Base-by-base conservation (phyloP, 2,329 filamentous ascomycete species). In the Trichoderma sp. region DNA sequence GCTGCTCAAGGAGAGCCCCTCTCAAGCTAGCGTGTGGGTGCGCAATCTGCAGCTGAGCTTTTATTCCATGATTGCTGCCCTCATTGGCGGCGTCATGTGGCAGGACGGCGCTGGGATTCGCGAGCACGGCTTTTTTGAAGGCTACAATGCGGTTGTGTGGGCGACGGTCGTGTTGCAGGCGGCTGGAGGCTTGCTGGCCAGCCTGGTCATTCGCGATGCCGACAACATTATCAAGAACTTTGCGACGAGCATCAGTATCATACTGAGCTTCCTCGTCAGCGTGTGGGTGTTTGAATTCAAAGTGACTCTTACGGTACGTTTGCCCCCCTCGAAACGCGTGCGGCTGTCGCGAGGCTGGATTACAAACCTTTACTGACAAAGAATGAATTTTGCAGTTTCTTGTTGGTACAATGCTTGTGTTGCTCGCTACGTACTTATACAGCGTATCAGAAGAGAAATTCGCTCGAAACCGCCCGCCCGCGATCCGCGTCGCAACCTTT, bases 71-170 rank as follows among this genome's bases (percentile, higher is more conserved):
- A 95, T 98, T 76, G 94, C 95, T 0, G 93, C 95, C 1, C 85
- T 98, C 0, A 90, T 98, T 71, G 87, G 97, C 67, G 96, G 95
- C 1, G 91, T 98, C 6, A 83, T 97, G 3, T 93, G 93, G 82
- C 93, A 94, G 74, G 96, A 99, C 75, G 96, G 95, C 30, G 89
- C 91, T 73, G 91, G 92, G 53, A 94, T 99, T 74, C 87, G 91
- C 30, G 89, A 92, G 80, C 90, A 93, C 73, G 96, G 96, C 13
- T 97, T 98, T 82, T 98, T 99, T 76, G 92, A 93, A 71, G 96
- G 96, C 3, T 99, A 98, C 82, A 98, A 97, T 79, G 92, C 89
- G 86, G 87, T 95, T 23, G 95, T 98, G 3, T 98, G 95, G 94
- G 86, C 90, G 6, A 92, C 94, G 5, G 93, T 98, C 75, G 79